Base-by-base conservation (phyloP, 2,329 filamentous ascomycete species). In the Sporothrix brunneoviolacea region DNA sequence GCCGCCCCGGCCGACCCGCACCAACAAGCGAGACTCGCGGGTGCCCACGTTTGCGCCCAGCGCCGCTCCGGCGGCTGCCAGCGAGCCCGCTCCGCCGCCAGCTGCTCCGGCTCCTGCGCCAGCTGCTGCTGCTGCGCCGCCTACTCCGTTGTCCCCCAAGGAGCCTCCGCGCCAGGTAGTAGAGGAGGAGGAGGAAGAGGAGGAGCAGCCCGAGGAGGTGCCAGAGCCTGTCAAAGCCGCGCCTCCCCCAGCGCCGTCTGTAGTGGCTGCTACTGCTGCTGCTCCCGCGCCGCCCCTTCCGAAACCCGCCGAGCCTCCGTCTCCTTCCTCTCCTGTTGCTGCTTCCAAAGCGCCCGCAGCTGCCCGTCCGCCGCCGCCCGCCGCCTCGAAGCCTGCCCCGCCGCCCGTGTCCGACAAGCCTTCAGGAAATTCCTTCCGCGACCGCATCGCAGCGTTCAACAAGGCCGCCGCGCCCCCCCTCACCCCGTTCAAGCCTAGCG, bases 391-490 rank as follows among this genome's bases (percentile, higher is more conserved):
- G 58, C 63, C 70, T 42, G 59, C 61, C 45, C 62, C 82, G 19
- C 84, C 87, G 35, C 85, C 88, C 12, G 75, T 77, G 9, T 68
- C 74, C 9, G 88, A 89, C 59, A 95, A 95, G 66, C 88, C 90
- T 24, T 65, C 68, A 10, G 76, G 73, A 40, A 87, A 80, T 62
- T 89, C 93, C 2, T 97, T 98, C 72, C 91, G 81, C 64, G 93
- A 97, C 69, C 87, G 93, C 55, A 95, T 98, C 64, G 93, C 93
- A 30, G 91, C 93, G 39, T 98, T 98, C 72, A 98, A 98, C 69
- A 93, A 91, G 65, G 75, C 88, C 39, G 81, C 87, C 33, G 89
- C 90, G 6, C 82, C 90, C 3, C 93, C 93, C 8, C 74, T 93
- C 54, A 80, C 89, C n/a, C 93, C 93, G 1, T 91, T 94, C 70